phyloP scores from a whole-genome alignment of 2,329 filamentous ascomycete genomes.

The Gaeumannomyces tritici region DNA sequence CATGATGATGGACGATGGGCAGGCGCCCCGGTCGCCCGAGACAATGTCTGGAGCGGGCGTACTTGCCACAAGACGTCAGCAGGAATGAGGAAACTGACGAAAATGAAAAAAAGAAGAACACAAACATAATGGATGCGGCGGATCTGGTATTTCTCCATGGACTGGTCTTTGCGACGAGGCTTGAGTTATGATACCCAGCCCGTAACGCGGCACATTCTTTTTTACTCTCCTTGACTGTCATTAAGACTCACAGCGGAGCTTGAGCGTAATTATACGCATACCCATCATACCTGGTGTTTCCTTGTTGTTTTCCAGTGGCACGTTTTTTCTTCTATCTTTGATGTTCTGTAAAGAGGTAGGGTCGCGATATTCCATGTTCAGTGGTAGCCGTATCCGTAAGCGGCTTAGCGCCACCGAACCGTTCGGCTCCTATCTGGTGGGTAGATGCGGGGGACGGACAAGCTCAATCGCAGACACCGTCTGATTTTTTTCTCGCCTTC shows the following conservation, averaged over 20 bases:
- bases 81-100: not conserved
- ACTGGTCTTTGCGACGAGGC: not conserved
- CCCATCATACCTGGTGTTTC: not conserved
- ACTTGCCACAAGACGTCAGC: not conserved
- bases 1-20: slow-evolving; percentile 41
- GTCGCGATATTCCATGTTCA: not conserved
- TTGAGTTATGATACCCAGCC: not conserved
- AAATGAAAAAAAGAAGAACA: too few relatives aligned
- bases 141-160: not conserved
- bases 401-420: not conserved
- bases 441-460: not conserved
- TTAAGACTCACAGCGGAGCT: not conserved
- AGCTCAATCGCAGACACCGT: not conserved
- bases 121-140: too few relatives aligned
- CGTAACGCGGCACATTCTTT: too few relatives aligned
- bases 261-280: not conserved
- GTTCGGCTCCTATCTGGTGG: too few relatives aligned
- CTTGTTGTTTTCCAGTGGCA: not conserved
- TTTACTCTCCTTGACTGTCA: not conserved
- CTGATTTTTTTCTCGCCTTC: not conserved
- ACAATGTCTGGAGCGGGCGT: slow-evolving; percentile 6
- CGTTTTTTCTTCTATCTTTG: too few relatives aligned
- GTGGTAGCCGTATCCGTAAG: not conserved
- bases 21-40: slow-evolving; percentile 34
- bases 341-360: not conserved